These are phyloP conservation scores for Quercus tomentella DNA, from an alignment of 331 rosid genomes.

Conservation along the genomic window DNA sequence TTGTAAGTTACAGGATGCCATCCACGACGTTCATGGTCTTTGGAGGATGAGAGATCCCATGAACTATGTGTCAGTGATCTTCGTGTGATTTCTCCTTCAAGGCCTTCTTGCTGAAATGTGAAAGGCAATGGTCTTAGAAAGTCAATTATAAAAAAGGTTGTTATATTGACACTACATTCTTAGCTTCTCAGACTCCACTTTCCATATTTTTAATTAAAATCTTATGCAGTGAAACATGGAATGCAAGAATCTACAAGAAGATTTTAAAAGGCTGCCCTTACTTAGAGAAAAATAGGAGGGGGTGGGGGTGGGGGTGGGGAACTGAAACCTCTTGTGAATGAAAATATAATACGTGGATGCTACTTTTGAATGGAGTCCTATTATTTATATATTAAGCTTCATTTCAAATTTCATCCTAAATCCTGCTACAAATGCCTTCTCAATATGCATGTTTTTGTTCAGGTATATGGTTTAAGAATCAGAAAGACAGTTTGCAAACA, in stretches of 20 bases:
- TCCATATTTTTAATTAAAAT: not conserved
- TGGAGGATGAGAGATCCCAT: conserved; percentile 84
- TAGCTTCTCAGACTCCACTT: not conserved
- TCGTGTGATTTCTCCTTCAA: conserved; percentile 77
- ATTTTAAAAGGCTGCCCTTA: not conserved
- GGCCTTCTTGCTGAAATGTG: conserved; percentile 68
- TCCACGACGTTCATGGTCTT: conserved; percentile 72
- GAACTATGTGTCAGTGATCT: conserved; percentile 80
- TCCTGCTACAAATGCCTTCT: not conserved
- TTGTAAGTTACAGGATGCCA: conserved; percentile 99
- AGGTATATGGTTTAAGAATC: not conserved
- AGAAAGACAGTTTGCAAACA: not conserved
- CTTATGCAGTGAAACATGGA: not conserved
- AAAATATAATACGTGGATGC: too few relatives aligned
- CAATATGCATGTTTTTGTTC: not conserved
- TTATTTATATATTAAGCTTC: not conserved
- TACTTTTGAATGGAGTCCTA: not conserved
- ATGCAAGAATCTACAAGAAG: not conserved
- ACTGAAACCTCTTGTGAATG: too few relatives aligned
- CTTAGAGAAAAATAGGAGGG: not conserved
- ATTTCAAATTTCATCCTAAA: not conserved
- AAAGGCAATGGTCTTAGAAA: conserved; percentile 13
- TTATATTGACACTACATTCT: not conserved
- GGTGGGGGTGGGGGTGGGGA: too few relatives aligned
- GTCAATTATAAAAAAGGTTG: not conserved